Base-by-base conservation (phyloP, 257 asterid genomes). In the Capsicum baccatum region DNA sequence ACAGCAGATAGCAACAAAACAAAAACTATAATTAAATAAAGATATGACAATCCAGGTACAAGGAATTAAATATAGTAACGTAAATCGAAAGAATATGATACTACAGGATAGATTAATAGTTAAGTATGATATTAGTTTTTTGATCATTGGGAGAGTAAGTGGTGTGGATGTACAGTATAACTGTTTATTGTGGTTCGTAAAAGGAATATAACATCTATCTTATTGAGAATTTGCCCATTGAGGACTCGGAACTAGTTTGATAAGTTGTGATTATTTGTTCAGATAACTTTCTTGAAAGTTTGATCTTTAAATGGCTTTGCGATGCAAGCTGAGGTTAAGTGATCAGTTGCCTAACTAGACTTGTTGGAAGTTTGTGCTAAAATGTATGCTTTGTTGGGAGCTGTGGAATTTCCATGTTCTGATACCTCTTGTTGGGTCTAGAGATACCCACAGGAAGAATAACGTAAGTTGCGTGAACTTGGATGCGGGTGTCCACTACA, bases 221-320 rank as follows among this genome's bases (percentile, higher is more conserved):
- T 78, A 8, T 21, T 66, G 63, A 52, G 19, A 52, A 26, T 52
- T 21, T 76, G 9, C 47, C 39, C n/a, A 0, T 52, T 78, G 64
- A 54, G 16, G 50, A 54, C 9, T 57, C 47, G 14, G 50, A 78
- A 54, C 48, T 78, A 26, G 64, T 54, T 33, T 54, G 64, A 2
- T 52, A 54, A 78, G 81, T 78, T 48, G 64, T 78, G 64, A 78
- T 78, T 78, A 37, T 54, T 54, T 78, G 64, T 52, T 76, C 48
- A 4, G 48, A 54, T 76, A 44, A 12, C 63, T 14, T 7, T 8
- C 52, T 52, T 76, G 48, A 4, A 76, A 52, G 26, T 14, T 74
- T 26, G 6, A 54, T 54, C 64, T 48, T 54, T 26, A 55, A 78
- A 54, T 54, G 64, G 2, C 16, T 78, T 57, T 76, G 48, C 26